Evolutionary conservation across 768 basidiomycete species (phyloP), one percentile per base, ranked within the genome.

Genomic region (Tylopilus cervinicoccineus): DNA sequence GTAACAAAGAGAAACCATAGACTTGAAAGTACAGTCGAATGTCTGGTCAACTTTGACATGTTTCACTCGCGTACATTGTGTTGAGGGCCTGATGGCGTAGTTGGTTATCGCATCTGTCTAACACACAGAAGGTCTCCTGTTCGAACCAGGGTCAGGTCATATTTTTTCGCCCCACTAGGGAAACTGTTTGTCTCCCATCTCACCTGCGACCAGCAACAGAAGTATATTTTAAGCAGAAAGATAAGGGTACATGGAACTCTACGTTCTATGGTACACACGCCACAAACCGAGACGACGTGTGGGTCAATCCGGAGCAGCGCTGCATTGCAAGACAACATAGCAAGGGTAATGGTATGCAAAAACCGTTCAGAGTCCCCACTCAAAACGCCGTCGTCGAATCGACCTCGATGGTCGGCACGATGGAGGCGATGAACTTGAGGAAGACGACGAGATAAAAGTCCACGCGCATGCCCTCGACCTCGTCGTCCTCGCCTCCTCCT

Each of bases 391-490:
- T 87, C 41, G 91, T 94, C 56, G 92, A 91, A 68, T 94, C 91
- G 36, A 98, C 93, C 72, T 97, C 95, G 65, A 98, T 97, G 41
- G 94, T 96, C n/a, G 93, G 94, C 37, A 96, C 92, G 68, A 96
- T 95, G 44, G 89, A 92, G 11, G 93, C 93, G 64, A 98, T 96
- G 72, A 98, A 98, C 78, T 98, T 99, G 74, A 98, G 81, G 81
- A 98, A 98, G 46, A 93, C 93, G 59, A 96, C 91, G 43, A 96
- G 80, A 68, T 98, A 98, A 71, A 96, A 96, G 69, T 99, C 96
- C 36, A 99, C 96, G 28, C 94, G 78, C 79, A 99, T 85, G 29
- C 93, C 94, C 60, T 93, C 92, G 33, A 92, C 83, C 4, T 84
- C 87, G 2, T 79, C 80, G 4, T 70, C 73, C n/a, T 54, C 62